phyloP scores from a whole-genome alignment of 345 rosid genomes.

The Mallotus nudiflorus region DNA sequence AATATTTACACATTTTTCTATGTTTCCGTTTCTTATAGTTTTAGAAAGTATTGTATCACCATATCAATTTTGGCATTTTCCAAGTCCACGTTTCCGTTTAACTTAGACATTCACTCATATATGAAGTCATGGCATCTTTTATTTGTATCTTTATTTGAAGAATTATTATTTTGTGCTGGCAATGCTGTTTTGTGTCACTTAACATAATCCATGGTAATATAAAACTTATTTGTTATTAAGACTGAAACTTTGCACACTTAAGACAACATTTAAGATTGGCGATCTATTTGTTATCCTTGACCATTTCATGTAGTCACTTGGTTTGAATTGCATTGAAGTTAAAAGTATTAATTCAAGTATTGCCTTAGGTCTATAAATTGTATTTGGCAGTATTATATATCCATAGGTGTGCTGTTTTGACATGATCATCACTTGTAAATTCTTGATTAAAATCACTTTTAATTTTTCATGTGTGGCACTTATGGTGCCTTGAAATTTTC shows the following conservation, averaged over 20 bases:
- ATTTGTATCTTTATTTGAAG: not conserved
- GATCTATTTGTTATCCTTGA: not conserved
- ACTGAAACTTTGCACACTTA: not conserved
- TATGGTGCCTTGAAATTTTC: not conserved
- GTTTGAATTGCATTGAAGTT: not conserved
- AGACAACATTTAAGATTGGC: not conserved
- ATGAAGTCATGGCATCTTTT: not conserved
- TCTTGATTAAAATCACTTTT: not conserved
- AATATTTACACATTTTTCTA: too few relatives aligned
- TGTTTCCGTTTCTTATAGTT: too few relatives aligned
- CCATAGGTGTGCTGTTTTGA: too few relatives aligned
- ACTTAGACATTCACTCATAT: too few relatives aligned
- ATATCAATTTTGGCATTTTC: too few relatives aligned
- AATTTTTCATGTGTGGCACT: too few relatives aligned
- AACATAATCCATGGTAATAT: too few relatives aligned
- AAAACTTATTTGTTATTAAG: too few relatives aligned
- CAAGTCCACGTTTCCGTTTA: too few relatives aligned
- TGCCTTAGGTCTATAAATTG: not conserved
- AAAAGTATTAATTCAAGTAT: not conserved
- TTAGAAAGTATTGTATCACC: too few relatives aligned
- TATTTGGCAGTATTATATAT: not conserved
- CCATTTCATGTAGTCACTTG: not conserved
- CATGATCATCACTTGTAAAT: not conserved
- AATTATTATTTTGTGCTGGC: not conserved
- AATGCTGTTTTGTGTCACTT: not conserved